phyloP scores from a whole-genome alignment of 805 yeast species.

The Zygotorulaspora chibaensis region DNA sequence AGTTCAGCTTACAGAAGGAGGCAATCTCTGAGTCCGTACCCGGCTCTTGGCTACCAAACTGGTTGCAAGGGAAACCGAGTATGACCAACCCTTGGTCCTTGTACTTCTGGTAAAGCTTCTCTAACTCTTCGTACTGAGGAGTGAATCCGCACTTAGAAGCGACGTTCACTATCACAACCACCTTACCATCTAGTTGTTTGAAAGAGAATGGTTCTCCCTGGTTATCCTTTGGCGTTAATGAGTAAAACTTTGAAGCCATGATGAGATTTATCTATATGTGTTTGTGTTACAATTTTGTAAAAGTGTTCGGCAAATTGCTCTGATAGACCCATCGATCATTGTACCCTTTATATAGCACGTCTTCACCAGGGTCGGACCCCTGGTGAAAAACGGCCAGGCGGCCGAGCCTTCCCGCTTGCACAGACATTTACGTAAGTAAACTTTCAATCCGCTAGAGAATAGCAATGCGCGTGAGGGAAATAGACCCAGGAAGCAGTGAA shows the following conservation, averaged over 20 bases:
- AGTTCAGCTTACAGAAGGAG: slow-evolving; percentile 69
- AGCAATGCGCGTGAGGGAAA: too few relatives aligned
- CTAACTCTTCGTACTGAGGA: slow-evolving; percentile 71
- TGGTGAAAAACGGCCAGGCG: too few relatives aligned
- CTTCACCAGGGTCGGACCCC: too few relatives aligned
- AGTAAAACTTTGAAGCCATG: slow-evolving; percentile 51
- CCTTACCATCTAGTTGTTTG: slow-evolving; percentile 64
- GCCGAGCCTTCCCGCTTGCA: too few relatives aligned
- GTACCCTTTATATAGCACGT: too few relatives aligned
- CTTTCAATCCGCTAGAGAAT: too few relatives aligned
- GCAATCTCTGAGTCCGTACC: slow-evolving; percentile 64
- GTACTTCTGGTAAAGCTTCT: slow-evolving; percentile 62
- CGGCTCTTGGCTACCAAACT: slow-evolving; percentile 79
- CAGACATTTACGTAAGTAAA: too few relatives aligned
- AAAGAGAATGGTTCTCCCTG: slow-evolving; percentile 58
- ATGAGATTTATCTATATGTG: background rate
- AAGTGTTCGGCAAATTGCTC: too few relatives aligned
- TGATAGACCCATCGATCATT: too few relatives aligned
- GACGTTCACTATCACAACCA: slow-evolving; percentile 77
- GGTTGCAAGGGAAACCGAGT: slow-evolving; percentile 88
- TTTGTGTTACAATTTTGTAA: too few relatives aligned
- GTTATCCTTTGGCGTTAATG: slow-evolving; percentile 55
- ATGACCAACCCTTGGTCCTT: slow-evolving; percentile 58
- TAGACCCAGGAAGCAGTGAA: too few relatives aligned
- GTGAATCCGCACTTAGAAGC: slow-evolving; percentile 84